phyloP scores from a whole-genome alignment of 2,329 filamentous ascomycete species.

The Colletotrichum paranaense region DNA sequence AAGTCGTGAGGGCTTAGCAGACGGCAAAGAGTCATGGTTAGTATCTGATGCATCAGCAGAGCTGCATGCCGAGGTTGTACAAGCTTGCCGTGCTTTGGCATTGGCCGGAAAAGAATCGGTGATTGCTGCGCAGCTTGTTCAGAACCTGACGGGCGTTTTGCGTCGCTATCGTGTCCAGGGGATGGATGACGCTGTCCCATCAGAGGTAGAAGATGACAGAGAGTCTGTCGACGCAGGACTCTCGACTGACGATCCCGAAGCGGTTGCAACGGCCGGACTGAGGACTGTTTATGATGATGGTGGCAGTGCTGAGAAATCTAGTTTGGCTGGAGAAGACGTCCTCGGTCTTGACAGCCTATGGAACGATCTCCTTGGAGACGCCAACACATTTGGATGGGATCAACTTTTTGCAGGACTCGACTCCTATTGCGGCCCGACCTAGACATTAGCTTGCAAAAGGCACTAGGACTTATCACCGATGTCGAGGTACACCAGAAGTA shows the following conservation, averaged over 20 bases:
- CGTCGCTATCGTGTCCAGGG: slow-evolving; percentile 35
- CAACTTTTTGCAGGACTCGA: slow-evolving; percentile 41
- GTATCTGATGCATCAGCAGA: not conserved
- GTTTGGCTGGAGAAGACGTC: not conserved
- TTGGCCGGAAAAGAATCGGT: slow-evolving; percentile 35
- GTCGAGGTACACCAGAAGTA: no score
- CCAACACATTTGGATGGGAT: slow-evolving; percentile 38
- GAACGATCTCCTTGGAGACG: slow-evolving; percentile 36
- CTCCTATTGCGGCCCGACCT: slow-evolving; percentile 34
- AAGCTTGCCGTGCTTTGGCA: slow-evolving; percentile 37
- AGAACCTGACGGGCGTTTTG: slow-evolving; percentile 36
- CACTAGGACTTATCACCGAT: no score
- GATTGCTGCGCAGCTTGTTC: slow-evolving; percentile 38
- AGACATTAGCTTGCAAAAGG: not conserved
- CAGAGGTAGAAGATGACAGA: not conserved
- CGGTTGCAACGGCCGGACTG: not conserved
- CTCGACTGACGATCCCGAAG: not conserved
- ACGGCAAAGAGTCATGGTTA: not conserved
- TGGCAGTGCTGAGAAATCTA: not conserved
- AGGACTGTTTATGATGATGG: not conserved
- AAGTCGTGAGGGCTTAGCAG: not conserved
- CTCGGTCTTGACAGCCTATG: slow-evolving; percentile 32
- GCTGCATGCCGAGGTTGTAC: slow-evolving; percentile 31
- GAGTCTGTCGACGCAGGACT: not conserved
- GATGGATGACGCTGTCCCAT: not conserved